A percentile compares a stretch with the other conserved stretches of the same genome.
These are phyloP conservation scores for Pinus tabuliformis DNA, from an alignment of 75 land plant species.

Conservation along the genomic window DNA sequence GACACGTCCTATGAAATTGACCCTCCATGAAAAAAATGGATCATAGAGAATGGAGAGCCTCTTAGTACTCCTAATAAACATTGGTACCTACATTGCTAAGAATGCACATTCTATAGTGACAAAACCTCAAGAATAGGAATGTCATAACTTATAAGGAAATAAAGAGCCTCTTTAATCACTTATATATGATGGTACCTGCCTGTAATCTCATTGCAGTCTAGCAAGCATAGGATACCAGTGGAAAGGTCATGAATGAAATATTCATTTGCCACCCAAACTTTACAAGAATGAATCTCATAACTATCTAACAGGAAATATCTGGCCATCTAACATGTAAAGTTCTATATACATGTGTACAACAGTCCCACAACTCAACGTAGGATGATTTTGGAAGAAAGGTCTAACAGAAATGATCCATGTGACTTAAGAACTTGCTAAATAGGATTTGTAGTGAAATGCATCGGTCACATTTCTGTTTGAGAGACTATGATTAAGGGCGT, in stretches of 20 bases:
- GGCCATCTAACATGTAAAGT: not conserved
- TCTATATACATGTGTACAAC: too few species aligned
- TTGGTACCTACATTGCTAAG: too few species aligned
- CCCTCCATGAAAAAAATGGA: not conserved
- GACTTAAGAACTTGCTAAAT: not conserved
- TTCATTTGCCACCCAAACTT: not conserved
- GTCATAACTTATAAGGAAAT: not conserved
- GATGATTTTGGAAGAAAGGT: not conserved
- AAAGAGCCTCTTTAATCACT: not conserved
- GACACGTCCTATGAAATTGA: too few species aligned
- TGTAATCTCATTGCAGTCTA: not conserved
- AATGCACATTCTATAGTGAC: too few species aligned
- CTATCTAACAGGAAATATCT: not conserved
- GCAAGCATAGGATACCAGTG: not conserved
- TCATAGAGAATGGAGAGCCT: not conserved
- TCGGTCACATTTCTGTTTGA: not conserved
- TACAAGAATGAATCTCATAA: not conserved
- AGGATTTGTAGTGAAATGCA: not conserved
- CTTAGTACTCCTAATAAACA: too few species aligned
- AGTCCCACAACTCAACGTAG: not conserved
- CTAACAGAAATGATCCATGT: not conserved
- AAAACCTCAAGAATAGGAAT: not conserved
- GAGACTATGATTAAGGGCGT: not conserved
- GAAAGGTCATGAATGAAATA: not conserved
- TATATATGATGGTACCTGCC: not conserved